These are phyloP conservation scores for Sporothrix globosa DNA, from an alignment of 2,329 filamentous ascomycete genomes.

Conservation along the genomic window DNA sequence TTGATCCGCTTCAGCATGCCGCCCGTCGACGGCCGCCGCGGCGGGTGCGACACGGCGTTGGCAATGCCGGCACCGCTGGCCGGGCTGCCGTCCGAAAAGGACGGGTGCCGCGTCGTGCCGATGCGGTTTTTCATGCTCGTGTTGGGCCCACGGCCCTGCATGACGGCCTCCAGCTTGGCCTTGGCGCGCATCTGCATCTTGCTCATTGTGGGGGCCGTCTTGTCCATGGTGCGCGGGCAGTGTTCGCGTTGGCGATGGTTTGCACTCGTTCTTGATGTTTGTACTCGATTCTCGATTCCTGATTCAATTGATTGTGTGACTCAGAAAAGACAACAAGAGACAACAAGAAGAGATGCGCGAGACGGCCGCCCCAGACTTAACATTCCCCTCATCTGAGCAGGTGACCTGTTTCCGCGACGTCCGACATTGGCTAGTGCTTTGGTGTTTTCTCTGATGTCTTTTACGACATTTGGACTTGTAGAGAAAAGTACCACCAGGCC, in stretches of 20 bases:
- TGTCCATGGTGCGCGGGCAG: conserved; percentile 16
- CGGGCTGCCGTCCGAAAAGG: conserved; percentile 13
- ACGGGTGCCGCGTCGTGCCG: conserved; percentile 24
- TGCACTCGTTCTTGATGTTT: not conserved
- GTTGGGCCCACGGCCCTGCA: conserved; percentile 11
- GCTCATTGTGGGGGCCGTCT: not conserved
- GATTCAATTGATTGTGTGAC: not conserved
- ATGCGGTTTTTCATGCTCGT: conserved; percentile 29
- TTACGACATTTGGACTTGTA: not conserved
- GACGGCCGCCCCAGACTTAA: not conserved
- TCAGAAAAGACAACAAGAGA: not conserved
- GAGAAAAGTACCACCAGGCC: not conserved
- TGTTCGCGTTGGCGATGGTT: too few species aligned
- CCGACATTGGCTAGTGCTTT: not conserved
- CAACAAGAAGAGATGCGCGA: not conserved
- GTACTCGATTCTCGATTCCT: not conserved
- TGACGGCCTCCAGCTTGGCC: conserved; percentile 30
- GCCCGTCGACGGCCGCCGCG: conserved; percentile 27
- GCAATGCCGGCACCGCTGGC: not conserved
- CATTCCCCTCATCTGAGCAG: conserved; percentile 14
- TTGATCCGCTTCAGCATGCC: conserved; percentile 30
- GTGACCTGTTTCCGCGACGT: not conserved
- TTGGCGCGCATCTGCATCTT: conserved; percentile 26
- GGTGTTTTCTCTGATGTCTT: not conserved
- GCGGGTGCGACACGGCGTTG: conserved; percentile 25